Evolutionary conservation across 208 protist species (phyloP).

Genomic region (Histomonas meleagridis): DNA sequence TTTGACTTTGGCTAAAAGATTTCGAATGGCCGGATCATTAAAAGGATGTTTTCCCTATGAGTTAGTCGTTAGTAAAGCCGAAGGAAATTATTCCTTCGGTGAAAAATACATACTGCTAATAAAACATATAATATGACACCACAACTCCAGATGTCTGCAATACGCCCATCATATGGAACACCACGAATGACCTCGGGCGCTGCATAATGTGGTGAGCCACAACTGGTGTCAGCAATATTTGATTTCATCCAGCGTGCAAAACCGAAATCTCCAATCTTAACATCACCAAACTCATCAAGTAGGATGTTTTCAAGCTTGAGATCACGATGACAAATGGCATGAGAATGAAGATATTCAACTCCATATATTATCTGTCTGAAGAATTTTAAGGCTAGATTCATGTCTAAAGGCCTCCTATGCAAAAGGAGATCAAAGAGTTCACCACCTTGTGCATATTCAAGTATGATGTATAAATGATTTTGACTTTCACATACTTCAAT

Average conservation of each 20-base stretch:
- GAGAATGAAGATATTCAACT: constrained; percentile 31
- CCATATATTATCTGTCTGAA: constrained; percentile 39
- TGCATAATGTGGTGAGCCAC: constrained; percentile 37
- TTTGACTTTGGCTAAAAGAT: not conserved
- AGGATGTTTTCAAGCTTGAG: constrained; percentile 42
- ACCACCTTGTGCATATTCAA: not conserved
- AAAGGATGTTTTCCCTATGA: constrained; percentile 7
- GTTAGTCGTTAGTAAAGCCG: not conserved
- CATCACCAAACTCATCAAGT: not conserved
- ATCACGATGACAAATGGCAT: constrained; percentile 39
- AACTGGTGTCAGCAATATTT: not conserved
- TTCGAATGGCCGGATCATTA: not conserved
- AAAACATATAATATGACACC: constrained; percentile 8
- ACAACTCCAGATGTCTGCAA: not conserved
- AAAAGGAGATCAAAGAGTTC: constrained; percentile 18
- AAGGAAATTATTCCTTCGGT: too few relatives aligned
- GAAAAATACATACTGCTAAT: not conserved
- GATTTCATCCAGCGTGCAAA: not conserved
- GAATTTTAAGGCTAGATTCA: not conserved
- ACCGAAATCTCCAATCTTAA: constrained; percentile 35
- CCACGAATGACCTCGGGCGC: constrained; percentile 27
- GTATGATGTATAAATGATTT: not conserved
- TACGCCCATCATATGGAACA: not conserved
- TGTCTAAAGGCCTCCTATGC: not conserved
- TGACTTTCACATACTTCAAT: not conserved